phyloP scores from a whole-genome alignment of 306 rosid species.

The Acacia acuminata region DNA sequence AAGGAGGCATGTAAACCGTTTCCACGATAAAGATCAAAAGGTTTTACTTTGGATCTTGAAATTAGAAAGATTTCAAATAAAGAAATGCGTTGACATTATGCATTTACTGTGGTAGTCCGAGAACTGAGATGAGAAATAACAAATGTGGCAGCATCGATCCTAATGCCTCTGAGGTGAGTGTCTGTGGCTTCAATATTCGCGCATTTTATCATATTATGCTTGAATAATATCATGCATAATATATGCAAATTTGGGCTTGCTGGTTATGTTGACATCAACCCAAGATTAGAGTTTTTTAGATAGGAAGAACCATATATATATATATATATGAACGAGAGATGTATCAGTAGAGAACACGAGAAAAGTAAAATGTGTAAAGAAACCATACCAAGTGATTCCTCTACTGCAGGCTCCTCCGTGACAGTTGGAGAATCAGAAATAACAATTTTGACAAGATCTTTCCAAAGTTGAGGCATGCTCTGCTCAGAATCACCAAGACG shows the following conservation, averaged over 20 bases:
- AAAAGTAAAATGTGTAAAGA: neutral
- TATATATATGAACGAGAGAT: neutral
- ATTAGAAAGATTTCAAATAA: neutral
- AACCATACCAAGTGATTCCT: neutral
- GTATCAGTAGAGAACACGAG: neutral
- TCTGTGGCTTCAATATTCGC: neutral
- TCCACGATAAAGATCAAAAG: neutral
- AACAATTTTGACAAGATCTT: too few relatives aligned
- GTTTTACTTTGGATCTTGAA: neutral
- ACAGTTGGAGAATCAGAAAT: too few relatives aligned
- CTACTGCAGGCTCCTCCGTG: neutral
- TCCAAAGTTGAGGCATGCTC: too few relatives aligned
- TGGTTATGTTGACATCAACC: neutral
- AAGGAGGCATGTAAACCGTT: neutral
- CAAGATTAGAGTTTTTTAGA: neutral
- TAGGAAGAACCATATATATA: neutral
- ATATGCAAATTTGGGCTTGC: neutral
- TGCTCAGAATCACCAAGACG: too few relatives aligned
- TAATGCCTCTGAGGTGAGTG: neutral
- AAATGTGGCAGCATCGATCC: neutral
- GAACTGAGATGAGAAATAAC: neutral
- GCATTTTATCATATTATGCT: neutral
- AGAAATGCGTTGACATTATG: neutral
- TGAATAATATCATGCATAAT: neutral
- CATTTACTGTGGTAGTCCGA: neutral